Conservation (phyloP, 306 rosid genomes). For the Arachis stenosperma region DNA sequence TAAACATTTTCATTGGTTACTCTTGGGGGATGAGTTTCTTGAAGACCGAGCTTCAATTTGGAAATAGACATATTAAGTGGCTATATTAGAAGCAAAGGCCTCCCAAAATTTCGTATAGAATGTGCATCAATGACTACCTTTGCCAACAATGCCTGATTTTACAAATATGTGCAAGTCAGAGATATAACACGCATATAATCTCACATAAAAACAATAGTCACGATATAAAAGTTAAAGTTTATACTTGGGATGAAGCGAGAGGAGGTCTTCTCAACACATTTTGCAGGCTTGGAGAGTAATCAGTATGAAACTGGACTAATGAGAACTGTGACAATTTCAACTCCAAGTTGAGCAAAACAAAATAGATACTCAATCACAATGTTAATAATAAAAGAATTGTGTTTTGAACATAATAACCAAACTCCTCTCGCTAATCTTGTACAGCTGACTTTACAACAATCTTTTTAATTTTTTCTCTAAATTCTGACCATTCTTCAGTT, state of each 20-base stretch:
- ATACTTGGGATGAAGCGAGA: constrained; percentile 82
- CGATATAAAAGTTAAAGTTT: constrained; percentile 8
- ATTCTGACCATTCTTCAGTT: too few relatives aligned
- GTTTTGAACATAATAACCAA: too few relatives aligned
- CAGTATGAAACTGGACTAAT: too few relatives aligned
- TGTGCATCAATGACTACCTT: constrained; percentile 54
- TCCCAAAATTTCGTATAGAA: constrained; percentile 21
- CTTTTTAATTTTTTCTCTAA: too few relatives aligned
- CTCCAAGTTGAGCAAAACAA: too few relatives aligned
- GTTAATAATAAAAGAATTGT: too few relatives aligned
- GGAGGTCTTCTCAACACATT: too few relatives aligned
- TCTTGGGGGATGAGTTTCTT: constrained; percentile 82
- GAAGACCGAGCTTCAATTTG: constrained; percentile 61
- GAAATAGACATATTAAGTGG: constrained; percentile 4
- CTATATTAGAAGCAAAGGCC: constrained; percentile 2
- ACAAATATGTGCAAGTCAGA: constrained; percentile 31
- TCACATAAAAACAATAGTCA: constrained; percentile 12
- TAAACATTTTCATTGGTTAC: constrained; percentile 84
- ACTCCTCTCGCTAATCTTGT: too few relatives aligned
- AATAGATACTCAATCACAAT: too few relatives aligned
- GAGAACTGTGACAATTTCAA: too few relatives aligned
- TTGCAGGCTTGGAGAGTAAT: too few relatives aligned
- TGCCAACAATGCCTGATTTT: constrained; percentile 75
- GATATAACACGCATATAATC: neutral
- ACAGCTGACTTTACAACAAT: too few relatives aligned